Percentiles rank a stretch among this genome's conserved stretches.
Conservation (phyloP, 495 filamentous ascomycete genomes). For the Aspergillus coremiiformis region DNA sequence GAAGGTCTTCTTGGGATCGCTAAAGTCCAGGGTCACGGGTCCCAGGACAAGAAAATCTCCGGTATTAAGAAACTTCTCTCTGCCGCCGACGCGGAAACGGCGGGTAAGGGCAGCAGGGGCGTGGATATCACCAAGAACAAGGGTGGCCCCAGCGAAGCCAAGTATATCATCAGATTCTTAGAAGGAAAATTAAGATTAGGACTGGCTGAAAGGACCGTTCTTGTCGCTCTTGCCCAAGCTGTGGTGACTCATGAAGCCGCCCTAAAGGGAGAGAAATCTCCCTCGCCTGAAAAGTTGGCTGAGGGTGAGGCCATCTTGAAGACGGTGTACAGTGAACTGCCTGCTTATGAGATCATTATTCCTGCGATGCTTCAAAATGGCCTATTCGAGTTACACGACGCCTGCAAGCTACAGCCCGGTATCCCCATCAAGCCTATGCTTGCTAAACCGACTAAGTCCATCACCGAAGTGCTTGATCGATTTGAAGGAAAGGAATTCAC, state of each 20-base stretch:
- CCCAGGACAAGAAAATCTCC: slow-evolving; percentile 84
- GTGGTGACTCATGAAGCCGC: slow-evolving; percentile 74
- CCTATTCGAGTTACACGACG: slow-evolving; percentile 68
- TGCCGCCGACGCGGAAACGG: slow-evolving; percentile 63
- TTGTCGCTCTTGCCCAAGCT: slow-evolving; percentile 83
- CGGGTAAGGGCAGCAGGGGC: slow-evolving; percentile 58
- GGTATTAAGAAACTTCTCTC: slow-evolving; percentile 92
- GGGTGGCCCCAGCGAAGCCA: slow-evolving; percentile 89
- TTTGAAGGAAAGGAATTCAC: slow-evolving; percentile 95
- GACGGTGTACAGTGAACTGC: slow-evolving; percentile 87
- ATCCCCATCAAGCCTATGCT: slow-evolving; percentile 98
- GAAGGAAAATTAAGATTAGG: slow-evolving; percentile 92
- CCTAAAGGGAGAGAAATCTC: slow-evolving; percentile 55
- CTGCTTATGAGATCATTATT: slow-evolving; percentile 91
- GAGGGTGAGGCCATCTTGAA: slow-evolving; percentile 82
- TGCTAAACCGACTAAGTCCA: slow-evolving; percentile 98
- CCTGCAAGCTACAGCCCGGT: slow-evolving; percentile 89
- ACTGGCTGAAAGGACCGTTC: slow-evolving; percentile 83
- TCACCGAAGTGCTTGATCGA: slow-evolving; percentile 93
- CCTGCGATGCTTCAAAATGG: slow-evolving; percentile 82
- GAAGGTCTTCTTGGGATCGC: slow-evolving; percentile 85
- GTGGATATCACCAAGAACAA: slow-evolving; percentile 89
- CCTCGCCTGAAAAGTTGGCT: slow-evolving; percentile 64
- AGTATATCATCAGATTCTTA: slow-evolving; percentile 84
- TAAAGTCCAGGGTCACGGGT: slow-evolving; percentile 75